These are phyloP conservation scores for Peziza echinospora DNA, from an alignment of 495 filamentous ascomycete species.

Conservation along the genomic window DNA sequence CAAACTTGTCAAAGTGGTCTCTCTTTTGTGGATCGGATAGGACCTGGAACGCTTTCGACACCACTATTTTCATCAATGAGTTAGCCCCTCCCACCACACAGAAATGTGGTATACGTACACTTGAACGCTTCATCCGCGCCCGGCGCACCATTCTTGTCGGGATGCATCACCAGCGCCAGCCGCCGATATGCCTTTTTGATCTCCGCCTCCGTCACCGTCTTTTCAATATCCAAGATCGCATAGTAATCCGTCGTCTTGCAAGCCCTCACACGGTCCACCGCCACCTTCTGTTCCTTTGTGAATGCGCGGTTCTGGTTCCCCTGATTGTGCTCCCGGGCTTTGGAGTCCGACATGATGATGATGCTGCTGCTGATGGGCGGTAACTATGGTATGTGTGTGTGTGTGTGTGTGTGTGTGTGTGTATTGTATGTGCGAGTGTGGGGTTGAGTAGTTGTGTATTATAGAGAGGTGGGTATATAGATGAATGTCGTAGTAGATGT, in stretches of 20 bases:
- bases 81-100: background rate
- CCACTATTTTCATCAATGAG: conserved; percentile 33
- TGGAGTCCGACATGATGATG: conserved; percentile 21
- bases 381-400: too few relatives aligned
- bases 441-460: too few relatives aligned
- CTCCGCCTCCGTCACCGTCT: conserved; percentile 48
- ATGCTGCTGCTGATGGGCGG: too few relatives aligned
- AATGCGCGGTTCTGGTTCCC: conserved; percentile 79
- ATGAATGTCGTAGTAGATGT: too few relatives aligned
- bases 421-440: too few relatives aligned
- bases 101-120: conserved; percentile 28
- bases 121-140: conserved; percentile 96
- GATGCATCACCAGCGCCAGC: conserved; percentile 69
- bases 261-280: conserved; percentile 65
- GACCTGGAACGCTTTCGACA: conserved; percentile 78
- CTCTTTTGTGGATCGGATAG: conserved; percentile 87
- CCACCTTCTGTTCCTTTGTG: conserved; percentile 72
- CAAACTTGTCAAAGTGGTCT: conserved; percentile 62
- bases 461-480: too few relatives aligned
- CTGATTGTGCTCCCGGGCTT: conserved; percentile 67
- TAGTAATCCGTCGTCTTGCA: conserved; percentile 79
- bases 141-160: conserved; percentile 95
- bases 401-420: too few relatives aligned
- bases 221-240: conserved; percentile 50
- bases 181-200: conserved; percentile 94